Base-by-base conservation (phyloP, 257 asterid species). In the Paulownia fortunei region DNA sequence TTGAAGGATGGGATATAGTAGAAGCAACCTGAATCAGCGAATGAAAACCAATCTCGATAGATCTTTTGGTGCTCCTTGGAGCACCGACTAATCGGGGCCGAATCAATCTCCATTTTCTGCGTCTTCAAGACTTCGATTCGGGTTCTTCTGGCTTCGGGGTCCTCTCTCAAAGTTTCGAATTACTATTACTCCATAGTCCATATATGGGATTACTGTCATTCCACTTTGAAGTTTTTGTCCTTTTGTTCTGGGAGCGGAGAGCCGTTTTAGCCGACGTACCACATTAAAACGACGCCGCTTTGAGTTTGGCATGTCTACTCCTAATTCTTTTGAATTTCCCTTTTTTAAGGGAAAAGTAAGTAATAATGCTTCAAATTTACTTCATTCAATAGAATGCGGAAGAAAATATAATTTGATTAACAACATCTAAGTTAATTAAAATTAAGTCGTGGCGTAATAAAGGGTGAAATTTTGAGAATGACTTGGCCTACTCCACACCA, bases 11-110 rank as follows among this genome's bases (percentile, higher is more conserved):
- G 42, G 39, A 65, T 6, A 52, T 24, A 60, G 66, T n/a, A 34
- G 7, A 3, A 27, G 9, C 26, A 27, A 89, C 99, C 99, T 72
- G 97, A 90, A 93, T 96, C 99, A 46, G 96, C 97, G 37, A 76
- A 75, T 49, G 82, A 74, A 71, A 93, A 93, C 99, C 98, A 93
- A 0, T 83, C 88, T 19, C 90, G 97, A 77, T 96, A 96, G 80
- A 90, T 90, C 84, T 93, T 89, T 86, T 89, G 93, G 69, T 96
- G 94, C 24, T 91, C 90, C 78, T 83, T 87, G 12, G 99, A 92
- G 82, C 97, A 96, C 15, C 92, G 91, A 82, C 85, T 88, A 51
- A 93, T 85, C 60, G 99, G 92, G 47, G 88, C 91, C 16, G 93
- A 83, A 86, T 87, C 98, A 30, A 96, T 85, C 84, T 96, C 99